Evolutionary conservation across 257 asterid genomes (phyloP), one percentile per base, ranked within the genome.

Genomic region (Knoxia roxburghii): DNA sequence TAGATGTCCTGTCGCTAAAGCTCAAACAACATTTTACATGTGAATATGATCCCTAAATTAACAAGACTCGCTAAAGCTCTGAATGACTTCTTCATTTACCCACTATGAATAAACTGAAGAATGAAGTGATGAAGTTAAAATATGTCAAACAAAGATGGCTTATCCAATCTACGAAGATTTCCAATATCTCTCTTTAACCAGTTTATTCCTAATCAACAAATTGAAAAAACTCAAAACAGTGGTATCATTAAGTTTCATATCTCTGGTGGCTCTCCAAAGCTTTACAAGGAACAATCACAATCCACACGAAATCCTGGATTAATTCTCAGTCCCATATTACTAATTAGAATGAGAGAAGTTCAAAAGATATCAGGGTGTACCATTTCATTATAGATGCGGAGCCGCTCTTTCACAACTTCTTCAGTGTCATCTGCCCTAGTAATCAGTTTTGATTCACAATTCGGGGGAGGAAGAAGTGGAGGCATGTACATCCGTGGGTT

Each of bases 401-500:
- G 79, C 57, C 97, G 95, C 76, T 85, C 91, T 88, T 87, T 89
- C 65, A 92, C 91, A 64, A 92, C 91, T 56, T 80, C 81, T 86
- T 92, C 94, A 1, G 84, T 86, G 79, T 92, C 98, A 83, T 92
- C 98, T 26, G 96, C 68, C 54, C 98, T 88, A 15, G 82, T 86
- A 65, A 85, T 85, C 59, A 92, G 72, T 76, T 89, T 92, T 15
- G 96, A 75, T 77, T 82, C 95, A 80, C 98, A 92, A 8, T 85
- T 87, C 10, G 87, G 73, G 63, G 98, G 98, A 64, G 98, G 98
- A 61, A 83, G 96, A 76, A 93, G 97, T 61, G 98, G 97, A 70
- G 98, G 94, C 98, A 93, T 90, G 78, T 79, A 78, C 91, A 93
- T 93, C 29, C 85, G 69, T 45, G 90, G 83, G 50, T 61, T 77